Percentiles rank a stretch among this genome's conserved stretches.
phyloP scores from a whole-genome alignment of 768 basidiomycete genomes.

The Tricholoma sp. region DNA sequence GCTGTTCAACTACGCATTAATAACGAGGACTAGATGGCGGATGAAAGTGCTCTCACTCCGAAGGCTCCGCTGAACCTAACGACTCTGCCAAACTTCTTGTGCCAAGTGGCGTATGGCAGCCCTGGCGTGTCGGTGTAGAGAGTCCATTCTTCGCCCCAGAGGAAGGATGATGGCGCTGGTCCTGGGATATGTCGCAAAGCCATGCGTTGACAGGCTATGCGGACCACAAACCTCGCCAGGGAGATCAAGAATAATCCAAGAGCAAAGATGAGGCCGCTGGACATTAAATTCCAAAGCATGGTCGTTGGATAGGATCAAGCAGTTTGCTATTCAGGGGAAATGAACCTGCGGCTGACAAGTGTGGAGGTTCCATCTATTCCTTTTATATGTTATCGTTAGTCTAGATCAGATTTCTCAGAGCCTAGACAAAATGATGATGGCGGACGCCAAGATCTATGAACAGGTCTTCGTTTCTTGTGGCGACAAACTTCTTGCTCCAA shows the following conservation, averaged over 20 bases:
- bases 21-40: constrained; percentile 2
- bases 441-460: not conserved
- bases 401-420: constrained; percentile 13
- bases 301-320: not conserved
- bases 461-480: not conserved
- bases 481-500: constrained; percentile 3
- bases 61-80: constrained; percentile 53
- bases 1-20: constrained; percentile 27
- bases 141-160: constrained; percentile 62
- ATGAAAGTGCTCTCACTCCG: constrained; percentile 36
- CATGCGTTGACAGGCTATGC: constrained; percentile 26
- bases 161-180: constrained; percentile 38
- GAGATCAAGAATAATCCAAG: constrained; percentile 24
- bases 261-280: constrained; percentile 21
- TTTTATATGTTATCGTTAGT: constrained; percentile 12
- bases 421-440: not conserved
- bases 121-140: constrained; percentile 54
- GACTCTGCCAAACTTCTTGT: constrained; percentile 46
- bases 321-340: not conserved
- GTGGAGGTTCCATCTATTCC: not conserved
- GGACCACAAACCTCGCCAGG: constrained; percentile 28
- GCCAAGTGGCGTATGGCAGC: constrained; percentile 47
- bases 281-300: constrained; percentile 22
- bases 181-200: constrained; percentile 46
- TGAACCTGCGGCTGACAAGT: constrained; percentile 1